phyloP scores from a whole-genome alignment of 1,139 yeast genomes.

The Yamadazyma mexicana region DNA sequence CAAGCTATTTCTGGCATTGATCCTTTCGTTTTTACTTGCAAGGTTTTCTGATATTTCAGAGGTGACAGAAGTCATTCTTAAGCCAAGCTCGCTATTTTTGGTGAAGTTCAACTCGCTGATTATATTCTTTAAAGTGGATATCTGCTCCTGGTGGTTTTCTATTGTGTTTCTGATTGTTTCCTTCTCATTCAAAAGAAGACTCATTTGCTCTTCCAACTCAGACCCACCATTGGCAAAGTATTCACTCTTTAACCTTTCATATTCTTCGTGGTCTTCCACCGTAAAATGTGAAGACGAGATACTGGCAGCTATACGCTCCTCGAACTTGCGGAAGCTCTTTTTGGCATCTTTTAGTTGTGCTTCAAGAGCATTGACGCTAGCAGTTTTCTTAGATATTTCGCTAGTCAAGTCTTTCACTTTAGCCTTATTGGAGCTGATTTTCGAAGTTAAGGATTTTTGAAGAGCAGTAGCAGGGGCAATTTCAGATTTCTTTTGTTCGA shows the following conservation, averaged over 20 bases:
- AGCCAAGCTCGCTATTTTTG: conserved; percentile 32
- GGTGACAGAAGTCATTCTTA: conserved; percentile 34
- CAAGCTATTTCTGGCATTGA: conserved; percentile 39
- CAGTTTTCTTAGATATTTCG: conserved; percentile 56
- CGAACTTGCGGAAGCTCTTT: conserved; percentile 42
- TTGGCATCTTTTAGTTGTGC: conserved; percentile 50
- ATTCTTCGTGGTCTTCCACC: conserved; percentile 56
- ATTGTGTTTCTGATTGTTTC: conserved; percentile 42
- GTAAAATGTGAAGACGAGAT: conserved; percentile 39
- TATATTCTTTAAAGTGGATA: conserved; percentile 39
- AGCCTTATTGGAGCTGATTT: conserved; percentile 47
- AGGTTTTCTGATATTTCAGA: conserved; percentile 33
- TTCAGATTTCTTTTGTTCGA: conserved; percentile 48
- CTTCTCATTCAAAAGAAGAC: conserved; percentile 44
- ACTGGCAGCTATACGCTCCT: conserved; percentile 30
- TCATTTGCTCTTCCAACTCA: conserved; percentile 51
- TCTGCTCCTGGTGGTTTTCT: conserved; percentile 43
- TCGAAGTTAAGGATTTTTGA: conserved; percentile 47
- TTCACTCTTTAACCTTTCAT: conserved; percentile 57
- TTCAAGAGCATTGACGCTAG: conserved; percentile 40
- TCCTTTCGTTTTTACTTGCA: conserved; percentile 40
- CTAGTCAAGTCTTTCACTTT: conserved; percentile 53
- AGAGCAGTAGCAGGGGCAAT: conserved; percentile 60
- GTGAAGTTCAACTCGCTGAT: conserved; percentile 33
- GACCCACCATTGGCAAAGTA: conserved; percentile 63